Percentiles rank a stretch among this genome's conserved stretches.
Conservation (phyloP, 1,284 basidiomycete genomes). For the Ceratobasidium sp. region DNA sequence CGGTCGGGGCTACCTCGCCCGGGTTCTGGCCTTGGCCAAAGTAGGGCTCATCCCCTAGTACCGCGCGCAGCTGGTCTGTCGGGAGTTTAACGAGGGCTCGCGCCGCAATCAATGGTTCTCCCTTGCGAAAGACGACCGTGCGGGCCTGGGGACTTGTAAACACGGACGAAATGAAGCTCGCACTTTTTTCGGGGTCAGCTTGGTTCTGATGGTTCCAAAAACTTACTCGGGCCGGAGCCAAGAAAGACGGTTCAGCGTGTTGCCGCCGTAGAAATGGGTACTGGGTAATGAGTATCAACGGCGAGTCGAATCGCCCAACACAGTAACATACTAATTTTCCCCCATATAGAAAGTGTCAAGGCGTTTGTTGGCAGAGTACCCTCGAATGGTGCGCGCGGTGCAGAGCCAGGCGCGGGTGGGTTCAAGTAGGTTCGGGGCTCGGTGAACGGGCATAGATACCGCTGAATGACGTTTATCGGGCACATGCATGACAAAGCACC, state of each 20-base stretch:
- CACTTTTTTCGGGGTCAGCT: constrained; percentile 54
- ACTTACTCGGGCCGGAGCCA: constrained; percentile 65
- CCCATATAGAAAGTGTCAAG: constrained; percentile 21
- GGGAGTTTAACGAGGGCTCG: constrained; percentile 59
- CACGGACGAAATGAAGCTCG: constrained; percentile 73
- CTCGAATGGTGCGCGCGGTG: background rate
- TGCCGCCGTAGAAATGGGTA: constrained; percentile 74
- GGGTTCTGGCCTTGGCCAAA: constrained; percentile 70
- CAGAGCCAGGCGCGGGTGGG: background rate
- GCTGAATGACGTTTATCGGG: constrained; percentile 13
- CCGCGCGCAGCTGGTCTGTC: constrained; percentile 59
- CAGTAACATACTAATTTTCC: constrained; percentile 32
- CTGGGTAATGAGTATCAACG: constrained; percentile 5
- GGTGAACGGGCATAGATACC: constrained; percentile 30
- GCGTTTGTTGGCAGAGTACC: background rate
- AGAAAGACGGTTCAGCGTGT: constrained; percentile 83
- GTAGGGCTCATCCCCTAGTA: constrained; percentile 58
- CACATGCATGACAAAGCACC: constrained; percentile 33
- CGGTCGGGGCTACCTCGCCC: constrained; percentile 51
- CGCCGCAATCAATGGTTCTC: constrained; percentile 63
- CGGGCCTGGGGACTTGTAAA: constrained; percentile 62
- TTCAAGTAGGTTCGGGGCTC: background rate
- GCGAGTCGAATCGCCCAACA: background rate
- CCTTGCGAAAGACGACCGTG: constrained; percentile 78
- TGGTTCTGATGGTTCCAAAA: background rate